A percentile compares a stretch with the other conserved stretches of the same genome.
Conservation (phyloP, 192 early-diverging fungal genomes). For the Gryganskiella cystojenkinii region DNA sequence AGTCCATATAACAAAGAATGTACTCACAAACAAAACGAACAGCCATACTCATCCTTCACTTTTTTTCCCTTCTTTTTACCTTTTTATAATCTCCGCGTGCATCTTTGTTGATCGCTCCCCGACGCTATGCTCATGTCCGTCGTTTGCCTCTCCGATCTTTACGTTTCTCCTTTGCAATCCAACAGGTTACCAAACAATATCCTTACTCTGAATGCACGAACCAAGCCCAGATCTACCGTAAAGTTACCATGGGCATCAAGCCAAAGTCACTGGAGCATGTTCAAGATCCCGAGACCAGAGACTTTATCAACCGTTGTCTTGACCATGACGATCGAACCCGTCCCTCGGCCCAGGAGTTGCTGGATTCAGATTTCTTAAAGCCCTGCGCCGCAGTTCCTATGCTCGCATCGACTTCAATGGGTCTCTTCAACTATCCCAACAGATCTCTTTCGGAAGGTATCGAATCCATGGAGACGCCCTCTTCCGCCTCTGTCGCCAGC, state of each 20-base stretch:
- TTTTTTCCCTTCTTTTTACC: no score
- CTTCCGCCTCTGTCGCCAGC: constrained; percentile 11
- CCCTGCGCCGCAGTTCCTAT: constrained; percentile 18
- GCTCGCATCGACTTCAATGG: neutral
- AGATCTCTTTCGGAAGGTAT: constrained; percentile 11
- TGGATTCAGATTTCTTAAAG: constrained; percentile 66
- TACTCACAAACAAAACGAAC: neutral
- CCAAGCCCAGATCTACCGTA: constrained; percentile 86
- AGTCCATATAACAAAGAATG: neutral
- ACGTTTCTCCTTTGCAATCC: constrained; percentile 52
- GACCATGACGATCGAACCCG: constrained; percentile 65
- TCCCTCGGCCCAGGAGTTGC: constrained; percentile 63
- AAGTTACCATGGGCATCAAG: constrained; percentile 80
- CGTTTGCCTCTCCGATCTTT: neutral
- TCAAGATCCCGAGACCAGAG: constrained; percentile 67
- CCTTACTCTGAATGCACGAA: constrained; percentile 89
- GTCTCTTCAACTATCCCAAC: constrained; percentile 11
- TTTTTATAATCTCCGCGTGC: no score
- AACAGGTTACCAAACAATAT: constrained; percentile 82
- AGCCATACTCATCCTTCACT: no score
- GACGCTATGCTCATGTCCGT: constrained; percentile 11
- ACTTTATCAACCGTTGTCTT: constrained; percentile 78
- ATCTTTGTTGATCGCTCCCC: constrained; percentile 7
- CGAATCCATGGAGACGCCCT: constrained; percentile 9
- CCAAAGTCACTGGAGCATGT: constrained; percentile 74